Evolutionary conservation across 805 yeast species (phyloP), one percentile per base, ranked within the genome.

Genomic region (Ogataea salicorniae): DNA sequence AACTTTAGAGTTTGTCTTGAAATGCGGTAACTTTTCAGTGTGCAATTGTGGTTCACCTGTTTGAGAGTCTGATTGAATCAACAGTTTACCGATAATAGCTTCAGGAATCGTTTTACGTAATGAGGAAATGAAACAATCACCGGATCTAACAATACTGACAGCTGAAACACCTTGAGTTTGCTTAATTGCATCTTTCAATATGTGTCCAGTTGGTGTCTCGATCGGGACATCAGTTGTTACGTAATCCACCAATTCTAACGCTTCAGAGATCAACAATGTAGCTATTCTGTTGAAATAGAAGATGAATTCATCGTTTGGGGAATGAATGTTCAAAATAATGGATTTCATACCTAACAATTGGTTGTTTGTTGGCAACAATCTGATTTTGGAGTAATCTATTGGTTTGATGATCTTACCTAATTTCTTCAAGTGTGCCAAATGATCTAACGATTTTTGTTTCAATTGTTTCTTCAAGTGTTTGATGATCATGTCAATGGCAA

Each of bases 31-130:
- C 22, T 80, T 76, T 53, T 85, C 84, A n/a, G 83, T 80, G 63
- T 91, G 97, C 50, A 94, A 72, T 61, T 85, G 91, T 1, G 99
- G 98, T 67, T 92, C 98, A 8, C 98, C 98, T 0, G 98, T 91
- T 20, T 72, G 67, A 0, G 94, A 74, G 63, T 91, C 96, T 7
- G 95, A 83, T 66, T 90, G 96, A 57, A 92, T 90, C 41, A 92
- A 70, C 22, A 92, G 63, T 60, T 91, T 87, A 0, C 99, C 98
- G 34, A 89, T 74, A 11, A 80, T 75, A 13, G 88, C 81, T 43
- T 83, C 88, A 1, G 97, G 92, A 23, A 89, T 72, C 0, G 91
- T 79, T 54, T 81, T 81, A 50, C 86, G 79, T 37, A 92, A 70
- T 0, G 96, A 84, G 31, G 76, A 78, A 79, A 87, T 83, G 59